Evolutionary conservation across 495 filamentous ascomycete genomes (phyloP).

Genomic region (Sordaria brevicollis): DNA sequence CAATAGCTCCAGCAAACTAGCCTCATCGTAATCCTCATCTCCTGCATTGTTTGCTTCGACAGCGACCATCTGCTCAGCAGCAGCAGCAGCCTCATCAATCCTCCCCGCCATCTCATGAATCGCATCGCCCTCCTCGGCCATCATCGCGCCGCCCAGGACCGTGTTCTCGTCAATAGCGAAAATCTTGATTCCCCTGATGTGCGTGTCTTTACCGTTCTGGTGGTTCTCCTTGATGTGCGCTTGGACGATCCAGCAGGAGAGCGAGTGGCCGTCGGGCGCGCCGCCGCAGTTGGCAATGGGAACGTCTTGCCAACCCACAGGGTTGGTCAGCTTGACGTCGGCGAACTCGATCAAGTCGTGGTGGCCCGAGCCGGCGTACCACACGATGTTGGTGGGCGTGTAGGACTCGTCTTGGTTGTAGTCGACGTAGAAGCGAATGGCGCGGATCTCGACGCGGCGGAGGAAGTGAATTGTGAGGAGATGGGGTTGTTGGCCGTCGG

Average conservation of each 20-base stretch:
- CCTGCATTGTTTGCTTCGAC: slow-evolving; percentile 3
- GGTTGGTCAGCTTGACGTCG: slow-evolving; percentile 65
- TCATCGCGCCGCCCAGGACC: slow-evolving; percentile 1
- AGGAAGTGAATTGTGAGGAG: slow-evolving; percentile 91
- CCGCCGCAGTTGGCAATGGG: slow-evolving; percentile 59
- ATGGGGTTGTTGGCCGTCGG: slow-evolving; percentile 92
- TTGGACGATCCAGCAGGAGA: slow-evolving; percentile 79
- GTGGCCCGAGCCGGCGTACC: slow-evolving; percentile 74
- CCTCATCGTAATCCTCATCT: slow-evolving; percentile 10
- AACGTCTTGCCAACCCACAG: slow-evolving; percentile 84
- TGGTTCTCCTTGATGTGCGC: slow-evolving; percentile 88
- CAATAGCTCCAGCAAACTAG: slow-evolving; percentile 20
- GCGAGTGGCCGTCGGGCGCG: slow-evolving; percentile 53
- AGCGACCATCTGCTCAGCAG: slow-evolving; percentile 6
- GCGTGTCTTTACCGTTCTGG: slow-evolving; percentile 98
- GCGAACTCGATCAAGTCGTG: slow-evolving; percentile 81
- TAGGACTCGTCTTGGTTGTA: slow-evolving; percentile 89
- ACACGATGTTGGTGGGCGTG: slow-evolving; percentile 86
- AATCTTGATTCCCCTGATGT: slow-evolving; percentile 87
- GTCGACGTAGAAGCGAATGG: slow-evolving; percentile 79
- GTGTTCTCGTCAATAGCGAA: slow-evolving; percentile 60
- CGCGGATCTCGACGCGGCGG: slow-evolving; percentile 76
- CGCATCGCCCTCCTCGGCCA: neutral
- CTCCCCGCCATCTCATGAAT: slow-evolving; percentile 5
- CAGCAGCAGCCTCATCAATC: slow-evolving; percentile 14